Conservation (phyloP, 179 eudicot genomes). For the Spinacia oleracea region DNA sequence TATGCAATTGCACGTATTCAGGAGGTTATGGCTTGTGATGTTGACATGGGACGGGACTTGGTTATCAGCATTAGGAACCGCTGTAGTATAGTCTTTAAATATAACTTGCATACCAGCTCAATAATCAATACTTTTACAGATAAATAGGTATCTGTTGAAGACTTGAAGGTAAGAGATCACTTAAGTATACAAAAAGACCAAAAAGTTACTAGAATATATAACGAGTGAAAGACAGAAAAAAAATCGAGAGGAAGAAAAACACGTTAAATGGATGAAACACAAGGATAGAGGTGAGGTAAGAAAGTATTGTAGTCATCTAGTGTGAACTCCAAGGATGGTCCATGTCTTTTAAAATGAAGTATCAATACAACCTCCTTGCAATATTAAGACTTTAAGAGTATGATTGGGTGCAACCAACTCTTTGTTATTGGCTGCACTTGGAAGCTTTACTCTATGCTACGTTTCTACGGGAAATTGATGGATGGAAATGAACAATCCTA, state of each 20-base stretch:
- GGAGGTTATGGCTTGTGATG: constrained; percentile 2
- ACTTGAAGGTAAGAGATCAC: too few species aligned
- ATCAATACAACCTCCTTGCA: background rate
- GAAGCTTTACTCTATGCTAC: background rate
- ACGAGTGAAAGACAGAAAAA: background rate
- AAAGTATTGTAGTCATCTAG: background rate
- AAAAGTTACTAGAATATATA: too few species aligned
- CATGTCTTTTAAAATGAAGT: background rate
- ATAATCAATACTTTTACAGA: background rate
- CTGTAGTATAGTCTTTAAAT: background rate
- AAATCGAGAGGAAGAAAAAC: background rate
- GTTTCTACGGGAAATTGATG: background rate
- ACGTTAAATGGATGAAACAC: background rate
- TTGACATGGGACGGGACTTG: background rate
- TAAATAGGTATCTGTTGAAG: background rate
- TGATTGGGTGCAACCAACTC: background rate
- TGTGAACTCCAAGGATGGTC: background rate
- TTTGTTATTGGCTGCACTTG: background rate
- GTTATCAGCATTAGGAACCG: background rate
- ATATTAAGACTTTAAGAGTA: background rate
- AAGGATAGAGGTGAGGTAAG: background rate
- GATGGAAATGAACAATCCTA: too few species aligned
- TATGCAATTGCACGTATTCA: constrained; percentile 27
- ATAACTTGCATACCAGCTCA: background rate
- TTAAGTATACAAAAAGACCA: background rate